Percentiles rank a stretch among this genome's conserved stretches.
Conservation (phyloP, 2,329 filamentous ascomycete genomes). For the Apiospora phragmitis region DNA sequence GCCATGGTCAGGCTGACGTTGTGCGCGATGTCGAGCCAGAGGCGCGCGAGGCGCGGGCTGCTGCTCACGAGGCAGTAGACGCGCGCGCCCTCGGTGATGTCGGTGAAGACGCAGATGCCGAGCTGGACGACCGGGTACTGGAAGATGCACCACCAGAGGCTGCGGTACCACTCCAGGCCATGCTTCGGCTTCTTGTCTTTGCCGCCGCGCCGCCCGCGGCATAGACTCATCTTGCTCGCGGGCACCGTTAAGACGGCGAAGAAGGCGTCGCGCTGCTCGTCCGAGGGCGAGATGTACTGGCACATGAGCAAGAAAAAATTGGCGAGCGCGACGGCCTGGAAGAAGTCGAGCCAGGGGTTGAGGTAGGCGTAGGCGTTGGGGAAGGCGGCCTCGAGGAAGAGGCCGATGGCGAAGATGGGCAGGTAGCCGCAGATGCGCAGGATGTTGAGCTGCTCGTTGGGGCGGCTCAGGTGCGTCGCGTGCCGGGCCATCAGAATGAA, state of each 20-base stretch:
- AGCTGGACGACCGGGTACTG: conserved; percentile 39
- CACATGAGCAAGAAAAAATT: conserved; percentile 46
- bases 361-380: conserved; percentile 41
- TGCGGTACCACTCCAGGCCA: conserved; percentile 25
- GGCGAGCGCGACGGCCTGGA: conserved; percentile 41
- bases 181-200: too few species aligned
- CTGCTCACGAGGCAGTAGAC: conserved; percentile 33
- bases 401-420: conserved; percentile 39
- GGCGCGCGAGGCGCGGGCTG: conserved; percentile 29
- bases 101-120: conserved; percentile 42
- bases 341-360: conserved; percentile 37
- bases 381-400: conserved; percentile 39
- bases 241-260: conserved; percentile 35
- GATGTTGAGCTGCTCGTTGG: conserved; percentile 44
- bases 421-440: conserved; percentile 43
- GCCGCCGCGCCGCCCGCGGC: conserved; percentile 13
- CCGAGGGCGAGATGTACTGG: conserved; percentile 33
- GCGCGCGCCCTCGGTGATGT: conserved; percentile 28
- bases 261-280: conserved; percentile 34
- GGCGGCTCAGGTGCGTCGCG: conserved; percentile 40
- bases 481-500: conserved; percentile 34
- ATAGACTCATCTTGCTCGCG: conserved; percentile 25
- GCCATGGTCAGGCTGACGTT: conserved; percentile 25
- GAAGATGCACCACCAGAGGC: conserved; percentile 37
- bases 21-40: conserved; percentile 32